These are phyloP conservation scores for Spatholobus suberectus DNA, from an alignment of 306 rosid genomes.

Conservation along the genomic window DNA sequence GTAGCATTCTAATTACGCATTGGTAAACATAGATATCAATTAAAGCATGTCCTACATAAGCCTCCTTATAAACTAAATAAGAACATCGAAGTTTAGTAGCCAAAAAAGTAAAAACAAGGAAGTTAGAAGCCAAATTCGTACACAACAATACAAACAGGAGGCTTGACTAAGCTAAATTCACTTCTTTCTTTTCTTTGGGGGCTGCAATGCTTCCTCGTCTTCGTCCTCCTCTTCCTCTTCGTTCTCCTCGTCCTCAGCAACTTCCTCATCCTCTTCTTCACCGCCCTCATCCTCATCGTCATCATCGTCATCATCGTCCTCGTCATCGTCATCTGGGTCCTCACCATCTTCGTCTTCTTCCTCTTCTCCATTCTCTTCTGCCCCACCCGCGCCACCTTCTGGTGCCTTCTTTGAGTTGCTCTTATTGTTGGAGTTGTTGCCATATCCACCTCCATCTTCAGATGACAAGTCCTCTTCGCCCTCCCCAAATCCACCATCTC, in stretches of 20 bases:
- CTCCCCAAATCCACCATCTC: conserved; percentile 70
- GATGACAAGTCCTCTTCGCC: conserved; percentile 87
- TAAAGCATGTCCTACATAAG: conserved; percentile 59
- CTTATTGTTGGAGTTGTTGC: conserved; percentile 69
- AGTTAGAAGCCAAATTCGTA: conserved; percentile 58
- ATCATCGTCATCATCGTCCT: conserved; percentile 38
- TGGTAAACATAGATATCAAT: conserved; percentile 54
- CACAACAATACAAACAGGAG: conserved; percentile 49
- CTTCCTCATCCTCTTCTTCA: conserved; percentile 65
- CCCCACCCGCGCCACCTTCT: conserved; percentile 65
- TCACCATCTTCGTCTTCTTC: conserved; percentile 70
- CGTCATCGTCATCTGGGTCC: conserved; percentile 47
- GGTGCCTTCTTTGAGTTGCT: conserved; percentile 75
- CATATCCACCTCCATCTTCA: conserved; percentile 71
- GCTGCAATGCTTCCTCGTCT: conserved; percentile 92
- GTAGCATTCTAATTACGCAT: conserved; percentile 64
- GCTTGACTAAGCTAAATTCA: conserved; percentile 42
- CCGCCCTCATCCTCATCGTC: conserved; percentile 52
- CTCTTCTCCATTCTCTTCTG: conserved; percentile 73
- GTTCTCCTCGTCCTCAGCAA: conserved; percentile 54
- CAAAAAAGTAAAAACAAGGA: conserved; percentile 43
- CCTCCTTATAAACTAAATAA: conserved; percentile 56
- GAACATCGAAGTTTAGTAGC: conserved; percentile 48
- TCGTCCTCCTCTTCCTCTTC: conserved; percentile 68
- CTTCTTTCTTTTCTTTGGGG: conserved; percentile 98